phyloP scores from a whole-genome alignment of 768 basidiomycete species.

The Tephrocybe sp. region DNA sequence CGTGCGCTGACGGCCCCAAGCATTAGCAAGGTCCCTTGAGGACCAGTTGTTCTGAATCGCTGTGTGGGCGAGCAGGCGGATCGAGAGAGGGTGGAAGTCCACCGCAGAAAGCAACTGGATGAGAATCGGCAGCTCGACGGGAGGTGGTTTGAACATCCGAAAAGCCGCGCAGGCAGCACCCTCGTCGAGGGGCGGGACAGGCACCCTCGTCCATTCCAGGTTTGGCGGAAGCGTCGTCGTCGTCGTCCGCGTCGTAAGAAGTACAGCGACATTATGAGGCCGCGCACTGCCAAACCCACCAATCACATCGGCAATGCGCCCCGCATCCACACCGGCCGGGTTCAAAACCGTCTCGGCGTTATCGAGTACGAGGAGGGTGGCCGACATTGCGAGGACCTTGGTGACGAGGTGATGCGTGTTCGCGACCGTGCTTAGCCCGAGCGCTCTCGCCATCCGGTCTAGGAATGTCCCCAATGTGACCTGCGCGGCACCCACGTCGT shows the following conservation, averaged over 20 bases:
- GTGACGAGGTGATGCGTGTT: background rate
- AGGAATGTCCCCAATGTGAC: slow-evolving; percentile 10
- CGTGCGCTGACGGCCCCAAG: slow-evolving; percentile 1
- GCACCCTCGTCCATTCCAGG: no score
- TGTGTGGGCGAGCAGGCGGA: slow-evolving; percentile 4
- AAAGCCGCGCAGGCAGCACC: background rate
- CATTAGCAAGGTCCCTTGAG: background rate
- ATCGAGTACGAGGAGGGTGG: slow-evolving; percentile 26
- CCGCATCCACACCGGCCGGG: background rate
- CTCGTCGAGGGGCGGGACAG: background rate
- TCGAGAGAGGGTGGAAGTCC: slow-evolving; percentile 9
- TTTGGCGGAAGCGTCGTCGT: background rate
- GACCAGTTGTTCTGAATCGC: slow-evolving; percentile 8
- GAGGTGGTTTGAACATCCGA: background rate
- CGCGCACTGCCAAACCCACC: background rate
- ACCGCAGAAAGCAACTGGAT: background rate
- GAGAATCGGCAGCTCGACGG: background rate
- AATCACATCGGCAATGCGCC: background rate
- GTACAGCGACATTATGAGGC: background rate
- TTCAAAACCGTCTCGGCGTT: slow-evolving; percentile 8
- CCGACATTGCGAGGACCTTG: background rate
- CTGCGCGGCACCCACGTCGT: slow-evolving; percentile 12
- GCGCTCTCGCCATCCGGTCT: background rate
- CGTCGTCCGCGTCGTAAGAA: slow-evolving; percentile 2
- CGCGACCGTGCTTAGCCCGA: background rate